Percentiles rank a stretch among this genome's conserved stretches.
These are phyloP conservation scores for Medicago arabica DNA, from an alignment of 306 rosid species.

Conservation along the genomic window DNA sequence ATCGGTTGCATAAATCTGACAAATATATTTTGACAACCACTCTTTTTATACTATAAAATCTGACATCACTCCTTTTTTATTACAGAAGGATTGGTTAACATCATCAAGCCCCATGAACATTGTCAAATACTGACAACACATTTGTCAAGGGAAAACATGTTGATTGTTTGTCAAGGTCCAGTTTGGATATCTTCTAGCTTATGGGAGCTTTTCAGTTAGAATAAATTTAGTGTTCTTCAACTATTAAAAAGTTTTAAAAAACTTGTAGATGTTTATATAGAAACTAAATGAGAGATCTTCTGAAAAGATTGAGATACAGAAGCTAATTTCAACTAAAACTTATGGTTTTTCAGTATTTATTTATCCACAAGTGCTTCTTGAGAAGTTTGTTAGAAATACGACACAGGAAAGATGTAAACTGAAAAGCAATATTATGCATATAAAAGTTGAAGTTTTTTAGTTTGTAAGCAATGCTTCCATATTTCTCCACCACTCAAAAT, in stretches of 20 bases:
- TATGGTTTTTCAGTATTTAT: background rate
- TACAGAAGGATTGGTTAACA: background rate
- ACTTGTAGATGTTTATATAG: background rate
- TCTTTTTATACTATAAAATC: background rate
- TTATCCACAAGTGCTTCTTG: background rate
- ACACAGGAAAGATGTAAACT: background rate
- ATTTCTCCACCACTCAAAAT: background rate
- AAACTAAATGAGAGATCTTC: background rate
- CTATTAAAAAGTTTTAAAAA: background rate
- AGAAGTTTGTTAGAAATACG: background rate
- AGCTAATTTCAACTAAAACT: conserved; percentile 1
- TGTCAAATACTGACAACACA: background rate
- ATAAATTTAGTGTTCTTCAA: background rate
- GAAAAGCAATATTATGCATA: background rate
- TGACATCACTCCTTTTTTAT: background rate
- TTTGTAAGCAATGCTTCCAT: background rate
- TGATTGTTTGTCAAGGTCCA: background rate
- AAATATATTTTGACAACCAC: background rate
- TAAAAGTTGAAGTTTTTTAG: background rate
- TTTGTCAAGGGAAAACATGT: background rate
- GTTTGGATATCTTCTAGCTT: background rate
- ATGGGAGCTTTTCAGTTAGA: background rate
- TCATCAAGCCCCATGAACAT: background rate
- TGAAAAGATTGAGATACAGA: background rate
- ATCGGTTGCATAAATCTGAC: background rate